These are phyloP conservation scores for Fusarium buxicola DNA, from an alignment of 2,329 filamentous ascomycete genomes.

Conservation along the genomic window DNA sequence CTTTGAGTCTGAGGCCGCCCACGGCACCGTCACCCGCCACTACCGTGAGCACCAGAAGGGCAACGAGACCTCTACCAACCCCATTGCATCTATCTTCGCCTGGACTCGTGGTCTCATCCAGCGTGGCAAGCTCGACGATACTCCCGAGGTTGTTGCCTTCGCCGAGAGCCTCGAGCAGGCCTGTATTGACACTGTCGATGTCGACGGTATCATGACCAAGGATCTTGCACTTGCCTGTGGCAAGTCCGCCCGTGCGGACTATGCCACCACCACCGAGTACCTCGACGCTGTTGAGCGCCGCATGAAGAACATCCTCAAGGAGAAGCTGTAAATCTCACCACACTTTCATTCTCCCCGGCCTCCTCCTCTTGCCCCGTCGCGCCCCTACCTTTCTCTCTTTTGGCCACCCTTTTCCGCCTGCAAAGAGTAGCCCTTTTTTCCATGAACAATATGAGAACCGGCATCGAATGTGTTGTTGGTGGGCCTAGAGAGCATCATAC, in stretches of 20 bases:
- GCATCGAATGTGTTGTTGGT: conserved; percentile 30
- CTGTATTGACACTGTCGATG: conserved; percentile 92
- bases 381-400: conserved; percentile 18
- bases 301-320: conserved; percentile 82
- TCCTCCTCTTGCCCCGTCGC: conserved; percentile 14
- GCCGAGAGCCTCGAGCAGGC: conserved; percentile 93
- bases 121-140: conserved; percentile 91
- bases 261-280: conserved; percentile 94
- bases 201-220: conserved; percentile 99
- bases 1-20: conserved; percentile 96
- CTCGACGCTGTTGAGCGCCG: conserved; percentile 91
- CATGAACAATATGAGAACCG: conserved; percentile 23
- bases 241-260: conserved; percentile 84
- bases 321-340: conserved; percentile 71
- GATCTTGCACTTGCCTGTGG: conserved; percentile 95
- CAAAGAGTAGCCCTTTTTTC: conserved; percentile 27
- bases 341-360: conserved; percentile 11
- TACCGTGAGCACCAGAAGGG: conserved; percentile 99
- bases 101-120: conserved; percentile 96
- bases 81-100: conserved; percentile 98
- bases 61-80: conserved; percentile 96
- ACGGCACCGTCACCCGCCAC: conserved; percentile 98
- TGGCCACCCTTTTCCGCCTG: conserved; percentile 25
- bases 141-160: conserved; percentile 91
- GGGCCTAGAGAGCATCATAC: conserved; percentile 25